Evolutionary conservation across 208 protist genomes (phyloP).

Genomic region (Crithidia expoeki): DNA sequence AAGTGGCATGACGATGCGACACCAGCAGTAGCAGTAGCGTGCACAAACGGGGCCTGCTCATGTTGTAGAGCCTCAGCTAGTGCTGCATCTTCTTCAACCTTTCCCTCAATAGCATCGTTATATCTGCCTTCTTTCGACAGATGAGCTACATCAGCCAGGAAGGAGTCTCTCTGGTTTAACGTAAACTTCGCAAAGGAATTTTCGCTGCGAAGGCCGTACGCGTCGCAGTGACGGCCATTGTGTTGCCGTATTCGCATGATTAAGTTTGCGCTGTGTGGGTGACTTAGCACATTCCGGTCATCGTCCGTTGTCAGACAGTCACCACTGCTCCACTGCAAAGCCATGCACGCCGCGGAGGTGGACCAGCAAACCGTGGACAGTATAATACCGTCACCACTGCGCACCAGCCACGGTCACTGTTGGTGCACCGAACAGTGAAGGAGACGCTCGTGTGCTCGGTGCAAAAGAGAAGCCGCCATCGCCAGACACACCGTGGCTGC

Average conservation of each 20-base stretch:
- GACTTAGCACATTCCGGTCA: background rate
- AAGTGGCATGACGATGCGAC: background rate
- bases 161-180: background rate
- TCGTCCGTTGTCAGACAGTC: background rate
- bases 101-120: background rate
- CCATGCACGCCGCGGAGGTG: slow-evolving; percentile 20
- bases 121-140: background rate
- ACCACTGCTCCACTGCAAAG: slow-evolving; percentile 29
- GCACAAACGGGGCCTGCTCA: background rate
- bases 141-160: slow-evolving; percentile 15
- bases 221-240: slow-evolving; percentile 8
- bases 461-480: slow-evolving; percentile 15
- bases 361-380: slow-evolving; percentile 12
- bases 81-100: background rate
- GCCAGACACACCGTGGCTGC: slow-evolving; percentile 9
- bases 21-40: background rate
- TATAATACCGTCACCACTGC: background rate
- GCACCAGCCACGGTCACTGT: slow-evolving; percentile 19
- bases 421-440: slow-evolving; percentile 1
- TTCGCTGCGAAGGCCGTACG: background rate
- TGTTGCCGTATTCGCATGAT: slow-evolving; percentile 21
- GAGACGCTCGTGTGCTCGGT: slow-evolving; percentile 23
- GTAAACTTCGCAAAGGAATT: slow-evolving; percentile 11
- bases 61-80: background rate
- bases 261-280: slow-evolving; percentile 15